Base-by-base conservation (phyloP, 2,329 filamentous ascomycete genomes). In the Fusarium beomiforme region DNA sequence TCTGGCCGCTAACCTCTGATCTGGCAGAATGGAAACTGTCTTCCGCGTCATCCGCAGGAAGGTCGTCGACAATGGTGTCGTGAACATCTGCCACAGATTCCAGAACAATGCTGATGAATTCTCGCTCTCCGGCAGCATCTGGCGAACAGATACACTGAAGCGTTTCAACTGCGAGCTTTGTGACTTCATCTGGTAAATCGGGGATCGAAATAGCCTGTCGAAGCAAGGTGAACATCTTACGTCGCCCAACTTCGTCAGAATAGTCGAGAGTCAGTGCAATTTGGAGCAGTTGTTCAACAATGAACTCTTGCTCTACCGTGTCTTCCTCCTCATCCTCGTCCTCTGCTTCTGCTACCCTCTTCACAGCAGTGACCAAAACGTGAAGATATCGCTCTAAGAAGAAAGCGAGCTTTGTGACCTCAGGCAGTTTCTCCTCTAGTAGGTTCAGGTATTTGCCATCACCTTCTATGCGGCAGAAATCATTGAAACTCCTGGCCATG, bases 71-170 rank as follows among this genome's bases (percentile, higher is more conserved):
- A 71, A 99, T 96, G 4, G 93, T 95, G 79, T 99, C 96, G 79
- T 98, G 95, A 16, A 99, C 95, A 82, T 99, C 96, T 6, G 95
- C 94, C 64, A 99, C 93, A 29, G 95, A 94, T 82, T 99, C 96
- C 24, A 98, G 89, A 21, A 98, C 92, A 37, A 96, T 86, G 70
- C 91, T 92, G 81, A 92, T 94, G 78, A 96, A 96, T 76, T 96
- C 93, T 44, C 91, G 89, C 82, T 96, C 93, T 26, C 92, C 92
- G 19, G 90, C 89, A 11, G 87, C 84, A 75, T 93, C 90, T 6
- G 87, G 88, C 1, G 94, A 93, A 79, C 94, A 98, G 42, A 97
- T 93, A 57, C 92, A 91, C 58, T 94, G 90, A 13, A 98, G 85
- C 1, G 92, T 92, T 75, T 97, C 91, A 24, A 97, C 89, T 0